Conservation (phyloP, 1,284 basidiomycete species). For the Inonotus obliquus region DNA sequence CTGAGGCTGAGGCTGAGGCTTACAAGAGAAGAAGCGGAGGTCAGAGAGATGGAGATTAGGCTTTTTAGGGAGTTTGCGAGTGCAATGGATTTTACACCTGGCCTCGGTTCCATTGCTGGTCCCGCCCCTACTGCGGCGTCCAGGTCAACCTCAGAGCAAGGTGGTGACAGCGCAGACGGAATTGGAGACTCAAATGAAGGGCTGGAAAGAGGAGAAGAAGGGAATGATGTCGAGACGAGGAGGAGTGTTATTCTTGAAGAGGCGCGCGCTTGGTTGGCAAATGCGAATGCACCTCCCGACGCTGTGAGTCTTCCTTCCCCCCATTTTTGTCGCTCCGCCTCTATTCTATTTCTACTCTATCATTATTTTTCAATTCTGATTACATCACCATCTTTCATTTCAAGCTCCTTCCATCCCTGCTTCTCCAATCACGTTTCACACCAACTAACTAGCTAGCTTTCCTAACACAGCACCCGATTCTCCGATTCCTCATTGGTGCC, state of each 20-base stretch:
- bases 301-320: neutral
- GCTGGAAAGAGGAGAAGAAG: neutral
- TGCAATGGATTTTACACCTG: too few species aligned
- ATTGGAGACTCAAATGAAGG: neutral
- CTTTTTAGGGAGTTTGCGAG: neutral
- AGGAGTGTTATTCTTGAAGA: slow-evolving; percentile 5
- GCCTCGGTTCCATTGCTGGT: too few species aligned
- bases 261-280: slow-evolving; percentile 7
- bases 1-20: too few species aligned
- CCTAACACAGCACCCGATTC: slow-evolving; percentile 2
- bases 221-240: neutral
- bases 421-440: neutral
- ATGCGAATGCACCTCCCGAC: neutral
- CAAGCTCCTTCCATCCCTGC: neutral
- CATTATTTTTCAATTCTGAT: too few species aligned
- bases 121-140: neutral
- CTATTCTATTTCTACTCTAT: neutral
- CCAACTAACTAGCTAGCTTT: neutral
- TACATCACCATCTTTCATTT: too few species aligned
- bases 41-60: neutral
- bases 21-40: neutral
- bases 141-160: neutral
- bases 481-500: neutral
- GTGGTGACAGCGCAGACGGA: neutral
- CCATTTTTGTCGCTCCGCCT: neutral